phyloP scores from a whole-genome alignment of 148 eudicot species.

The Spergularia marina region DNA sequence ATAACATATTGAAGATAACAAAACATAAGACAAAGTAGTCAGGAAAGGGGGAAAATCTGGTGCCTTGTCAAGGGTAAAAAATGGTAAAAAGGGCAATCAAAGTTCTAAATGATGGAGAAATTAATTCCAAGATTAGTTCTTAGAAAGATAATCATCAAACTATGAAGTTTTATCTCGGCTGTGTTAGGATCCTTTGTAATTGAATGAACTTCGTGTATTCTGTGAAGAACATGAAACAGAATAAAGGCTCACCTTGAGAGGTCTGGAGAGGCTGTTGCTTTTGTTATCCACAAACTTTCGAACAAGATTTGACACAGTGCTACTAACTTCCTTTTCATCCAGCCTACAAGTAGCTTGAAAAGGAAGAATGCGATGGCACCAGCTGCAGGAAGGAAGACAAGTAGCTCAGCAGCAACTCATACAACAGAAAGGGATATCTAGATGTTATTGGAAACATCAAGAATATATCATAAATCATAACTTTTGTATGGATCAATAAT shows the following conservation, averaged over 20 bases:
- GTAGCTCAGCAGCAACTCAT: constrained; percentile 7
- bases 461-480: neutral
- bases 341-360: constrained; percentile 74
- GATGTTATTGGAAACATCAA: neutral
- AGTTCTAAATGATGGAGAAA: too few species aligned
- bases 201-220: neutral
- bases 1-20: too few species aligned
- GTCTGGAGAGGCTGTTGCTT: constrained; percentile 33
- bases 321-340: constrained; percentile 51
- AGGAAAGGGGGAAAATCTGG: too few species aligned
- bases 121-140: neutral
- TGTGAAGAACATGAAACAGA: neutral
- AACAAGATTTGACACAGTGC: constrained; percentile 57
- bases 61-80: too few species aligned
- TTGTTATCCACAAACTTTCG: constrained; percentile 44
- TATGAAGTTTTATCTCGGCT: too few species aligned
- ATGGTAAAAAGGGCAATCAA: too few species aligned
- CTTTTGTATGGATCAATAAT: neutral
- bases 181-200: neutral
- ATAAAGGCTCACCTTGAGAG: constrained; percentile 54
- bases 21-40: too few species aligned
- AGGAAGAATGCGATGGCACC: constrained; percentile 86
- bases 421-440: neutral
- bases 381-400: constrained; percentile 41
- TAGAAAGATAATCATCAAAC: neutral